Base-by-base conservation (phyloP, 345 rosid species). In the Lenwebbia sp. region DNA sequence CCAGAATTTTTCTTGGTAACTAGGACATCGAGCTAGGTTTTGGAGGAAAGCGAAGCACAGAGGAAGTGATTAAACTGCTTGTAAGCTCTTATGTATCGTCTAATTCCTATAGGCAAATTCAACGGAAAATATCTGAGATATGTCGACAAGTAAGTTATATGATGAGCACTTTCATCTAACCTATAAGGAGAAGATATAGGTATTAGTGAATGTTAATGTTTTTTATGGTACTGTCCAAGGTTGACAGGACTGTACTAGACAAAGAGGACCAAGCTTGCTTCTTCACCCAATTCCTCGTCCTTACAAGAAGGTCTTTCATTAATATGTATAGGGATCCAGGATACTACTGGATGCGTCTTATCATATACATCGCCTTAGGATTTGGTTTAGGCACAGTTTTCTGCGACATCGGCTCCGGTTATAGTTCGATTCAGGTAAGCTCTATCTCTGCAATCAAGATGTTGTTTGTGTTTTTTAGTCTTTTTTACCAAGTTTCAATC, bases 281-380 rank as follows among this genome's bases (percentile, higher is more conserved):
- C 88, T 53, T 87, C 26, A 89, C 85, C 9, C 94, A 94, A 83
- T 83, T 90, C 21, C 13, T 84, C 1, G 84, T 90, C 54, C 89
- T 94, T 2, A 92, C 91, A 7, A 89, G 84, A 84, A 89, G 95
- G 88, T 94, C 96, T 2, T 93, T 87, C 17, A 84, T 93, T 52
- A 92, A 94, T 90, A 94, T 94, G 95, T 91, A 88, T n/a, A 93
- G 95, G 5, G 95, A 93, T 65, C 85, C 90, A 56, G 94, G 94
- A 49, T 94, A 93, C 84, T 94, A 93, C 70, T 92, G 94, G 95
- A 88, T 94, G 85, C 92, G 93, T 78, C 91, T 93, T 82, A 92
- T 85, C 13, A 89, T 92, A 83, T 91, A 92, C 60, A 86, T 93
- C 23, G 92, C 92, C 6, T 58, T 92, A 51, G 87, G 92, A 37